A percentile compares a stretch with the other conserved stretches of the same genome.
Conservation (phyloP, 2,329 filamentous ascomycete species). For the Escovopsis sp. region DNA sequence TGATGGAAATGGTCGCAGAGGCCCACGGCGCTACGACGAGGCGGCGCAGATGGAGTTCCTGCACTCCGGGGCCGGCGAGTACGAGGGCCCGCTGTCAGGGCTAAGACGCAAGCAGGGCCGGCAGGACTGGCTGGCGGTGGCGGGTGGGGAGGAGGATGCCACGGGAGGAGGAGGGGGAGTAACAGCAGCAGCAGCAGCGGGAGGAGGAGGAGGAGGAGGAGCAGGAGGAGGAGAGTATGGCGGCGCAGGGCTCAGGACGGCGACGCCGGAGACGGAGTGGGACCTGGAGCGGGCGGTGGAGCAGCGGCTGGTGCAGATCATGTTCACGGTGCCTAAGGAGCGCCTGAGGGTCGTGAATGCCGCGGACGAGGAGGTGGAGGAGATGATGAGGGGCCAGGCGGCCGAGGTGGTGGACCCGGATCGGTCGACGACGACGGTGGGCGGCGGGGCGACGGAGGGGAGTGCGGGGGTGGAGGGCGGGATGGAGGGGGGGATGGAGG, state of each 20-base stretch:
- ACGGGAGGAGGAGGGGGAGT: conserved; percentile 1
- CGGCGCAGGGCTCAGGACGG: conserved; percentile 4
- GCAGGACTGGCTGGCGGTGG: conserved; percentile 34
- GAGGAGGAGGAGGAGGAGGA: conserved; percentile 8
- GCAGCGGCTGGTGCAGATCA: conserved; percentile 59
- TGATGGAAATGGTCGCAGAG: too few relatives aligned
- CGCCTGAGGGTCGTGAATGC: conserved; percentile 80
- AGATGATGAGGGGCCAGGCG: conserved; percentile 14
- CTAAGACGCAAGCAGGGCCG: conserved; percentile 40
- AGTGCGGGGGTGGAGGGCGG: not conserved
- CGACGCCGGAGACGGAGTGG: conserved; percentile 49
- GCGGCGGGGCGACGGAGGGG: conserved; percentile 19
- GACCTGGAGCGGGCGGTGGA: conserved; percentile 63
- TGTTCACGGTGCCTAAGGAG: conserved; percentile 88
- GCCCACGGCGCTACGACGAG: conserved; percentile 8
- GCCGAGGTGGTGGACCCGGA: conserved; percentile 28
- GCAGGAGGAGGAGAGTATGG: conserved; percentile 7
- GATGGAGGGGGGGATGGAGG: too few relatives aligned
- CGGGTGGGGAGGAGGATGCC: conserved; percentile 2
- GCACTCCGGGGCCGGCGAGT: conserved; percentile 24
- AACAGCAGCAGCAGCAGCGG: conserved; percentile 14
- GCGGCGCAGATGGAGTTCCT: conserved; percentile 17
- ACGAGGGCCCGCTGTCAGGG: conserved; percentile 28
- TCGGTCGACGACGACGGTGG: not conserved
- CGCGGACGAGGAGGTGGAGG: conserved; percentile 26